Evolutionary conservation across 805 yeast genomes (phyloP).

Genomic region (Lipomyces sp.): DNA sequence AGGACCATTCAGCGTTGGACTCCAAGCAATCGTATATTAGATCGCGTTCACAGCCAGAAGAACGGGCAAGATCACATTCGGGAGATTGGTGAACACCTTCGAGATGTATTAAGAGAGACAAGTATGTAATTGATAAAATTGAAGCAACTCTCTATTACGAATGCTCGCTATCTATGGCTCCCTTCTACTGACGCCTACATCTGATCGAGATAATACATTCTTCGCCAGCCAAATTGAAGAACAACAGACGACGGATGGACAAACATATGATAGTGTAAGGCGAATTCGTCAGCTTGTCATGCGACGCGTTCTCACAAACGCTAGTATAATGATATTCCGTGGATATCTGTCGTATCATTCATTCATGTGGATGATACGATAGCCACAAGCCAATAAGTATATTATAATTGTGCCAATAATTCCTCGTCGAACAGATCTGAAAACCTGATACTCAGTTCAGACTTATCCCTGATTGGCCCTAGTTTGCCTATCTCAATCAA

Average conservation of each 20-base stretch:
- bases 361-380: background rate
- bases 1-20: background rate
- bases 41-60: background rate
- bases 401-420: background rate
- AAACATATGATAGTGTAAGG: background rate
- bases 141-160: background rate
- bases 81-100: conserved; percentile 1
- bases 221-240: background rate
- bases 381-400: background rate
- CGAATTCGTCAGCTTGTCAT: background rate
- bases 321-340: background rate
- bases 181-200: conserved; percentile 7
- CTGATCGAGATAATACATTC: background rate
- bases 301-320: background rate
- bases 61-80: background rate
- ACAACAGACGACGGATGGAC: conserved; percentile 1
- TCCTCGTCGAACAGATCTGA: background rate
- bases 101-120: conserved; percentile 5
- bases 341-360: background rate
- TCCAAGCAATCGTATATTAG: background rate
- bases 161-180: background rate
- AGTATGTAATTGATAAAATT: background rate
- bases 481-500: conserved; percentile 26
- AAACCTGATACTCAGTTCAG: conserved; percentile 18
- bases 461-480: conserved; percentile 34